Evolutionary conservation across 202 grass and related monocot species (phyloP).

Genomic region (Setaria viridis): DNA sequence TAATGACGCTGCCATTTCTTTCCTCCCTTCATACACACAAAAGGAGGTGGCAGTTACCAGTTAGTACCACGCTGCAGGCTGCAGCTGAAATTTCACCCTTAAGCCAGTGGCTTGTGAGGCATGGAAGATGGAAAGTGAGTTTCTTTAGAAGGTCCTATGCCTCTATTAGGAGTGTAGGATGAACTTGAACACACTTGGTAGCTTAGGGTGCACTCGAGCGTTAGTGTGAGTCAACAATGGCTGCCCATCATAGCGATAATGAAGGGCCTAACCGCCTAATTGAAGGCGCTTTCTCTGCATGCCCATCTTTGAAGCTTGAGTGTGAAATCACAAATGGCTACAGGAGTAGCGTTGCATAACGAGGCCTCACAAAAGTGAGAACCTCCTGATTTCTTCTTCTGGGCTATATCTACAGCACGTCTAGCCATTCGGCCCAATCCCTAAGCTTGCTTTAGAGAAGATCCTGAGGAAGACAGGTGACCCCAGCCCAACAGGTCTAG

Average conservation of each 20-base stretch:
- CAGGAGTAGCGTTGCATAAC: not conserved
- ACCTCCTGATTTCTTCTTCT: not conserved
- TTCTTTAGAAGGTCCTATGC: not conserved
- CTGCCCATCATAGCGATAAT: conserved; percentile 20
- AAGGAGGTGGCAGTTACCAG: not conserved
- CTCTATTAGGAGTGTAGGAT: not conserved
- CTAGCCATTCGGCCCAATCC: not conserved
- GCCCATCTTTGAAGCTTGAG: not conserved
- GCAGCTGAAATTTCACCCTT: too few species aligned
- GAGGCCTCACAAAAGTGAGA: not conserved
- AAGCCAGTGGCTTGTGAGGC: not conserved
- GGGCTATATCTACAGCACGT: not conserved
- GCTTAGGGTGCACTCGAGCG: not conserved
- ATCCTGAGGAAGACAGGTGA: too few species aligned
- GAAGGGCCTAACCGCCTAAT: not conserved
- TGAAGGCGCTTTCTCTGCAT: conserved; percentile 2
- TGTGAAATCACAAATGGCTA: not conserved
- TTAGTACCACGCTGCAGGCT: not conserved
- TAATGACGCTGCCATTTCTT: not conserved
- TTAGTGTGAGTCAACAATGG: conserved; percentile 22
- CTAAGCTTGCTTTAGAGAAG: not conserved
- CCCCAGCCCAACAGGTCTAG: not conserved
- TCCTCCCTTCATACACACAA: too few species aligned
- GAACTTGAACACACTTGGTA: not conserved
- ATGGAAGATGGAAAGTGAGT: not conserved